Base-by-base conservation (phyloP, 495 filamentous ascomycete species). In the Hyaloscypha finlandica region DNA sequence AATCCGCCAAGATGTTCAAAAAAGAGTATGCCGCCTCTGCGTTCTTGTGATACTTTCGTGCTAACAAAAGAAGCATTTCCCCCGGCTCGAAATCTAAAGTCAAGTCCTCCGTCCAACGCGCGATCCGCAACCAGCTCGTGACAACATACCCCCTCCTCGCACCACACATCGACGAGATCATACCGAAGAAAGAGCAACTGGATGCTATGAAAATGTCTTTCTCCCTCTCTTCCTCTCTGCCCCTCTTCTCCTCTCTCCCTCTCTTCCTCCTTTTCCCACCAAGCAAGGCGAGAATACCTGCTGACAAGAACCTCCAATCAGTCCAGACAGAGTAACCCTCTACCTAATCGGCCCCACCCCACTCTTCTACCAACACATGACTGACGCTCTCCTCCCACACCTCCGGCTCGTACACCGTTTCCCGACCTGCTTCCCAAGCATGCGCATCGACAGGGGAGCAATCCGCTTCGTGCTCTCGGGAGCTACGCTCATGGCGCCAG, bases 401-500 rank as follows among this genome's bases (percentile, higher is more conserved):
- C 87, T 95, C 2, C 80, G 81, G 19, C 85, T 94, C 64, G 83
- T 94, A 32, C 92, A 94, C 78, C 80, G 84, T 61, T 92, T 89
- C 79, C 89, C 89, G 6, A 72, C 80, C 61, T 83, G 81, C 71
- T 37, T 37, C 35, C 35, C 35, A 6, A 37, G 35, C 80, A 76
- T 92, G 53, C 85, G 88, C 61, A 93, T 97, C 73, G 94, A 98
- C 77, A 88, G 95, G 59, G 95, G 95, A 61, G 95, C 96, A 0
- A 97, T 98, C 77, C 92, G 96, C 65, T 99, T 99, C 79, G 94
- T 99, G 33, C 85, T 99, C 1, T 89, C 87, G 3, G 95, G 95
- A 29, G 95, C 95, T 0, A 90, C 94, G 62, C 87, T 99, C 53
- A 99, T 99, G 95, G 93, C 91, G 14, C 95, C 95, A 0, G 95